A percentile compares a stretch with the other conserved stretches of the same genome.
Conservation (phyloP, 2,329 filamentous ascomycete species). For the Corynespora cassiicola region DNA sequence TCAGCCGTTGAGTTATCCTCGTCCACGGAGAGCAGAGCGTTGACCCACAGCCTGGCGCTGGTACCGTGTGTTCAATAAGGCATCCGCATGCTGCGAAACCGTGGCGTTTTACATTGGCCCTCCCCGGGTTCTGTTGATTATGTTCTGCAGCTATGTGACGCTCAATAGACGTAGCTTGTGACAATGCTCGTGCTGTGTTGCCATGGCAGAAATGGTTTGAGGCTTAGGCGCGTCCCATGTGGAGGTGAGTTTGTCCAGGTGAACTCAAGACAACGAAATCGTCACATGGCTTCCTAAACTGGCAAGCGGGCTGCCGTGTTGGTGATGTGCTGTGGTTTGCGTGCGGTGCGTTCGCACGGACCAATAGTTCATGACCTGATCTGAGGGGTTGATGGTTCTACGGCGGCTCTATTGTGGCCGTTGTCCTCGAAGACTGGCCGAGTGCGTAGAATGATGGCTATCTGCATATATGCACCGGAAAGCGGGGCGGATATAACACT, state of each 20-base stretch:
- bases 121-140: slow-evolving; percentile 28
- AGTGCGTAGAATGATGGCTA: slow-evolving; percentile 25
- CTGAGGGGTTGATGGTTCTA: slow-evolving; percentile 29
- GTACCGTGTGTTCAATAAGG: slow-evolving; percentile 34
- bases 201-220: slow-evolving; percentile 14
- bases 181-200: slow-evolving; percentile 37
- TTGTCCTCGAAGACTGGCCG: slow-evolving; percentile 27
- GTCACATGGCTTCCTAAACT: slow-evolving; percentile 26
- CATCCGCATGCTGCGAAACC: slow-evolving; percentile 39
- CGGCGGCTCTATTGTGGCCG: slow-evolving; percentile 32
- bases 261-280: slow-evolving; percentile 25
- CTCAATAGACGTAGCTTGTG: slow-evolving; percentile 29
- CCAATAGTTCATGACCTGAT: slow-evolving; percentile 41
- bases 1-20: slow-evolving; percentile 13
- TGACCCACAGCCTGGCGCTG: slow-evolving; percentile 15
- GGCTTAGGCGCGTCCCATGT: slow-evolving; percentile 24
- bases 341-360: slow-evolving; percentile 34
- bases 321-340: slow-evolving; percentile 28
- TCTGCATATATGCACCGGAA: slow-evolving; percentile 21
- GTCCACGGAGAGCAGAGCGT: slow-evolving; percentile 18
- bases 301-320: slow-evolving; percentile 21
- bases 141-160: slow-evolving; percentile 26
- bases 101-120: slow-evolving; percentile 38
- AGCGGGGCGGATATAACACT: slow-evolving; percentile 8
- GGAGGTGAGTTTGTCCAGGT: slow-evolving; percentile 21